Evolutionary conservation across 495 filamentous ascomycete species (phyloP), one percentile per base, ranked within the genome.

Genomic region (Talaromyces trachyspermus): DNA sequence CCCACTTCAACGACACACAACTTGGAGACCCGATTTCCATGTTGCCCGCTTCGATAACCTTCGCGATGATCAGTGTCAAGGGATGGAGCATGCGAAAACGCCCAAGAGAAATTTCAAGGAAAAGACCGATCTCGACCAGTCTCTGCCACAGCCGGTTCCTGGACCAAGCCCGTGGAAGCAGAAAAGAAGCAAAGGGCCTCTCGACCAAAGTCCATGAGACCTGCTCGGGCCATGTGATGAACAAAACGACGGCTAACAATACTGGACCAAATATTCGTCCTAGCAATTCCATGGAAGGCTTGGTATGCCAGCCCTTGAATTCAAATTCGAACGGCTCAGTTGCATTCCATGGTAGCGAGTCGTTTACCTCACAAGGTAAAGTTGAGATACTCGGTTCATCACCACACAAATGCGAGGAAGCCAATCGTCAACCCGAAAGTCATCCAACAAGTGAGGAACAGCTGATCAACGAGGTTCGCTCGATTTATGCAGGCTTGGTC

Each of bases 401-500:
- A n/a, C n/a, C n/a, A n/a, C n/a, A n/a, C n/a, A n/a, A n/a, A n/a
- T n/a, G n/a, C n/a, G n/a, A n/a, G n/a, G n/a, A n/a, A n/a, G n/a
- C n/a, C n/a, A n/a, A n/a, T n/a, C n/a, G n/a, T 1, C 44, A 47
- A 50, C 79, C 75, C 10, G 77, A 84, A 38, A 82, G 80, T 14
- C 63, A 79, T 26, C 73, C 80, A 4, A 87, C 89, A 15, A 81
- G 80, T n/a, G 78, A 87, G 50, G 84, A 86, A 10, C 81, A 47
- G 12, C 24, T 47, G n/a, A 24, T 47, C 30, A 68, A 70, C 1
- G 80, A 89, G 53, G 79, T 84, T 5, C 85, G 85, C 50, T 77
- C 70, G 0, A 94, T 90, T 20, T 91, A 91, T 64, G 76, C 77
- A 0, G 86, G 84, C 0, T 65, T 94, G 1, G 77, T 85, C 2